Evolutionary conservation across 2,329 filamentous ascomycete species (phyloP).

Genomic region (Raffaelea ambrosiae): DNA sequence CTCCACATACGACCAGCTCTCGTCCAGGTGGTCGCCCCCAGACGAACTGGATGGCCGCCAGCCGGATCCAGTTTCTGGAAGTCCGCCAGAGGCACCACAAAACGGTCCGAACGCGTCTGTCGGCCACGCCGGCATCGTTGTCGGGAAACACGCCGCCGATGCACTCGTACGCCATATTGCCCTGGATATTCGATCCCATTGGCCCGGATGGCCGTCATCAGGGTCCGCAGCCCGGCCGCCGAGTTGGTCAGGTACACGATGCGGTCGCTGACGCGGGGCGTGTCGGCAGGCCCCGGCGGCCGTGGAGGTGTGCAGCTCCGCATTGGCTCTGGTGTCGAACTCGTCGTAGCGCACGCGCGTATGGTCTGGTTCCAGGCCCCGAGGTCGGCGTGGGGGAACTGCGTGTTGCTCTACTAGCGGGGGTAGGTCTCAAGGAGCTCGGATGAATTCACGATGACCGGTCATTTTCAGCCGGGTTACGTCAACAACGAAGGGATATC

Average conservation of each 20-base stretch:
- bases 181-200: conserved; percentile 27
- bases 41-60: conserved; percentile 18
- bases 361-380: conserved; percentile 25
- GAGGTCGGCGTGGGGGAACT: conserved; percentile 22
- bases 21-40: conserved; percentile 18
- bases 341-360: conserved; percentile 24
- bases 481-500: no score
- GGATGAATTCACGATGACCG: no score
- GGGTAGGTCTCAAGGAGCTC: conserved; percentile 23
- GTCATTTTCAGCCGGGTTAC: no score
- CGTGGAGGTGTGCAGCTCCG: conserved; percentile 23
- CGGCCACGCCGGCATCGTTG: neutral
- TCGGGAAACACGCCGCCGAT: conserved; percentile 19
- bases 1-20: conserved; percentile 2
- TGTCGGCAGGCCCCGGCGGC: conserved; percentile 24
- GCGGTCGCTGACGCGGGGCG: conserved; percentile 18
- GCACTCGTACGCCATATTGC: conserved; percentile 23
- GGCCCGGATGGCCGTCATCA: conserved; percentile 22
- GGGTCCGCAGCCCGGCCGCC: conserved; percentile 23
- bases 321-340: conserved; percentile 22
- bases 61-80: conserved; percentile 16
- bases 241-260: conserved; percentile 27
- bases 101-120: conserved; percentile 14
- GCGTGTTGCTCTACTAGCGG: conserved; percentile 24
- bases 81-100: conserved; percentile 15